Evolutionary conservation across 2,329 filamentous ascomycete species (phyloP).

Genomic region (Penicillium sp.): DNA sequence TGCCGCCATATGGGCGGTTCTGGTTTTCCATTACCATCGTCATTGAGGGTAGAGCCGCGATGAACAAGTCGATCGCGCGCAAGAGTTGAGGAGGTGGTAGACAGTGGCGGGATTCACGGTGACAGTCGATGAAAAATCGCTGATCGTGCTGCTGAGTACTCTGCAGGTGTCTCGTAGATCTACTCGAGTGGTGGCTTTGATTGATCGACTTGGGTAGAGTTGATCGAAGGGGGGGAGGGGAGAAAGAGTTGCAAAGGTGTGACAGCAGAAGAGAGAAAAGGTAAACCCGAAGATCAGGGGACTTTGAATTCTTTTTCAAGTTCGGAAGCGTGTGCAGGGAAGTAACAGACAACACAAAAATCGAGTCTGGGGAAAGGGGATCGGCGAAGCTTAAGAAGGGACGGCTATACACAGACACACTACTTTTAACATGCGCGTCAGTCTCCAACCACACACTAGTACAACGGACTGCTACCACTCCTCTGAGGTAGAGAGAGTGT

Average conservation of each 20-base stretch:
- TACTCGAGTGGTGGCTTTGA: background rate
- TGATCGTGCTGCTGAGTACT: background rate
- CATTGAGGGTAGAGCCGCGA: conserved; percentile 61
- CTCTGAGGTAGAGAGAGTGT: background rate
- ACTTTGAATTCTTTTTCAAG: conserved; percentile 16
- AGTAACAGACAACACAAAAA: background rate
- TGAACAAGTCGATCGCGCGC: conserved; percentile 20
- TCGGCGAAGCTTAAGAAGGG: conserved; percentile 51
- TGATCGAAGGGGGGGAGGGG: conserved; percentile 15
- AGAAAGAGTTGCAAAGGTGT: conserved; percentile 10
- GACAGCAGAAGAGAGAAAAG: conserved; percentile 20
- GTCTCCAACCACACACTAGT: too few species aligned
- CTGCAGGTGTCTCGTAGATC: background rate
- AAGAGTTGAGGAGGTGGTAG: background rate
- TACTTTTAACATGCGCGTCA: conserved; percentile 21
- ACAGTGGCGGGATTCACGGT: background rate
- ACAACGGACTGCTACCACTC: background rate
- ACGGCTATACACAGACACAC: conserved; percentile 17
- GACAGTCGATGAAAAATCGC: background rate
- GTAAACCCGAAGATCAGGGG: conserved; percentile 26
- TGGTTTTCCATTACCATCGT: conserved; percentile 94
- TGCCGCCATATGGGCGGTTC: conserved; percentile 76
- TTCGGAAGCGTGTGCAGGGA: conserved; percentile 14
- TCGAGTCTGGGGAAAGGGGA: conserved; percentile 46
- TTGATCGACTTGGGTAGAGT: conserved; percentile 7